Evolutionary conservation across 2,329 filamentous ascomycete genomes (phyloP), one percentile per base, ranked within the genome.

Genomic region (Hymenoscyphus occultus): DNA sequence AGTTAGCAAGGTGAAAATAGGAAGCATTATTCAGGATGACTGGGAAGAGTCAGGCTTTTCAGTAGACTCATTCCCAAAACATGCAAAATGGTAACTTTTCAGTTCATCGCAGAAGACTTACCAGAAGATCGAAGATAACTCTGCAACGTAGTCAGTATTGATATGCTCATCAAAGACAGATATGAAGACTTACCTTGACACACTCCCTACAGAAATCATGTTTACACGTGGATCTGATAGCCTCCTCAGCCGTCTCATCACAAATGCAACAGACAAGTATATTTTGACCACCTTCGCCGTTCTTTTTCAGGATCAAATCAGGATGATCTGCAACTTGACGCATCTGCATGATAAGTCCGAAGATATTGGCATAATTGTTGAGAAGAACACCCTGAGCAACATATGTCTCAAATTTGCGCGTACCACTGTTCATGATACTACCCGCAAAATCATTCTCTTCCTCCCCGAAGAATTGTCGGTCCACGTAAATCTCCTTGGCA

Each of bases 341-440:
- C 94, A 99, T 98, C 77, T 97, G 93, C 92, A 98, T 98, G 74
- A 99, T 97, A 63, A 99, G 84, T 74, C 93, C 94, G 73, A 99
- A 99, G 70, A 99, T 98, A 76, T 99, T 99, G 80, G 95, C 95
- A 72, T 98, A 98, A 76, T 97, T 97, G 82, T 98, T 93, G 67
- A 99, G 84, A 78, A 99, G 87, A 22, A 98, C 94, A 80, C 93
- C 93, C 69, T 93, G 91, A 19, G 92, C 90, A 45, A 98, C 95
- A 71, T 98, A 99, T 0, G 93, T 98, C 74, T 98, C 92, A 71
- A 98, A 99, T 72, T 93, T 89, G 67, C 95, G 90, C 65, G 89
- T 86, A 7, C 91, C 90, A 74, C 91, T 96, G 16, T 88, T 92
- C 92, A 98, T 99, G 81, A 99, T 96, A 72, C 92, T 97, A 64